Base-by-base conservation (phyloP, 805 yeast species). In the Yamadazyma olivae region DNA sequence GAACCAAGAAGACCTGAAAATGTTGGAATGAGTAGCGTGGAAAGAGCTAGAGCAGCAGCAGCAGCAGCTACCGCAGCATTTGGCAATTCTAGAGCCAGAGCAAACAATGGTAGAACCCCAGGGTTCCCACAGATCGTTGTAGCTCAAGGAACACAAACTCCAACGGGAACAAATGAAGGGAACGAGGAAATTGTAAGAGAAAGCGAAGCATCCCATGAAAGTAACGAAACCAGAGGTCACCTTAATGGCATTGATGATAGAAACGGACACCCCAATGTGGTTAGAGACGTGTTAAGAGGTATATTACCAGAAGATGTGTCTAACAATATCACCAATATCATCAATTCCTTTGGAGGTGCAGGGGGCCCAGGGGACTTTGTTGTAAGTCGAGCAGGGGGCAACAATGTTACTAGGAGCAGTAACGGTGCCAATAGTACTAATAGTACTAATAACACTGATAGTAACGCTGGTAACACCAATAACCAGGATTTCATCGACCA, bases 201-300 rank as follows among this genome's bases (percentile, higher is more conserved):
- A 17, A 17, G 12, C 9, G 7, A 6, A 16, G 20, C 18, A 9
- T 15, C 13, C 30, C 6, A 8, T 8, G 19, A 13, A 27, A 5
- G 5, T 9, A 15, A 15, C n/a, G 30, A 14, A 6, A 6, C 9
- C 7, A 7, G 7, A 6, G 20, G 19, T 15, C 10, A 7, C 23
- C 6, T 9, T 8, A 18, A 20, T 9, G 9, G 8, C 13, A 5
- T 5, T 6, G 17, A 29, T 14, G 4, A 5, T 26, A 17, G 26
- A 17, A 6, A 12, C 18, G 17, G 16, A 10, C 10, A 17, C 4
- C 12, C 30, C 6, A 35, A 35, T 20, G 28, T 25, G 4, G 32
- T 41, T 17, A 40, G 46, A 33, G 45, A 46, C 19, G 40, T 36
- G 12, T 33, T 46, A 4, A 31, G 48, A 30, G 50, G 50, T 13